Evolutionary conservation across 345 rosid species (phyloP).

Genomic region (Melaleuca alternifolia): DNA sequence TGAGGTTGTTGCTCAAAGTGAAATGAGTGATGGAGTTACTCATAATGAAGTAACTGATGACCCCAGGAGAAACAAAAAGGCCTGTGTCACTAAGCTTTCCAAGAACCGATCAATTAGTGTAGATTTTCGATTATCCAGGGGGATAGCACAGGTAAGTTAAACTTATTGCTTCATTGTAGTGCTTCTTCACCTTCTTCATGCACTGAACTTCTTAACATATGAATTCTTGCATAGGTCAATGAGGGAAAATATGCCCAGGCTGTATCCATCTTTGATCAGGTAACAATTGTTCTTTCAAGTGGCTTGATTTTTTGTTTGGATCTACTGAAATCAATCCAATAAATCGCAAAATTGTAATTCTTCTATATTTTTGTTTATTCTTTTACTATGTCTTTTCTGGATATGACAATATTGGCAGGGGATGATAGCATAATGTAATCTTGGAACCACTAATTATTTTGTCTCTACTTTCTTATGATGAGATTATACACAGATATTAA

Average conservation of each 20-base stretch:
- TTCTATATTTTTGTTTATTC: background rate
- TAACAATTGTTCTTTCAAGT: slow-evolving; percentile 11
- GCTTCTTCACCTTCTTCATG: background rate
- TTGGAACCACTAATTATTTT: background rate
- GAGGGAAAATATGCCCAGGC: slow-evolving; percentile 90
- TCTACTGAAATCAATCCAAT: background rate
- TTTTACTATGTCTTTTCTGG: background rate
- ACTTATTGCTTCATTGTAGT: background rate
- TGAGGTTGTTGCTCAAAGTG: slow-evolving; percentile 22
- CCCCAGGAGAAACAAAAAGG: slow-evolving; percentile 43
- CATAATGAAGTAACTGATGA: slow-evolving; percentile 27
- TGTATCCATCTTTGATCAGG: slow-evolving; percentile 87
- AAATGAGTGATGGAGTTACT: slow-evolving; percentile 24
- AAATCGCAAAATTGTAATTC: background rate
- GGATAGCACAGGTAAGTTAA: slow-evolving; percentile 77
- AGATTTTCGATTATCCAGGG: slow-evolving; percentile 91
- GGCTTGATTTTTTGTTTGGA: background rate
- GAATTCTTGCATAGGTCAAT: slow-evolving; percentile 59
- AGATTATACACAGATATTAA: slow-evolving; percentile 47
- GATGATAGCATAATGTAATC: background rate
- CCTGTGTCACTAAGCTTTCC: slow-evolving; percentile 53
- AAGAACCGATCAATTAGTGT: slow-evolving; percentile 73
- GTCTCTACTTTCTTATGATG: background rate
- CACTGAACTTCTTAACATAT: background rate
- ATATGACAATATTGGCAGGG: background rate